phyloP scores from a whole-genome alignment of 129 eudicot genomes.

The Deinandra increscens region DNA sequence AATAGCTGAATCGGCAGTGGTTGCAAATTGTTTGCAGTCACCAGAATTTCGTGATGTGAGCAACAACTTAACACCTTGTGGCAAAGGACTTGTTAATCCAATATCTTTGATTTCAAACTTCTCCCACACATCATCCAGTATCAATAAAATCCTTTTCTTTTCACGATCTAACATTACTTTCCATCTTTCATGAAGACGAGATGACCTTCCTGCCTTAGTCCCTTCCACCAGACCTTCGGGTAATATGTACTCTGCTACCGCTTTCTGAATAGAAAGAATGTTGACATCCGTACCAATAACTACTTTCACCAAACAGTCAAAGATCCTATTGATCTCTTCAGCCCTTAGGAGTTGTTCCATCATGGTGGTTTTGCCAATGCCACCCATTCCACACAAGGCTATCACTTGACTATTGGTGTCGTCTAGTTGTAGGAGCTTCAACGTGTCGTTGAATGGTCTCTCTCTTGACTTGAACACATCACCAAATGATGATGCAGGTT shows the following conservation, averaged over 20 bases:
- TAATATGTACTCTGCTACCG: not conserved
- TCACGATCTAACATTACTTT: too few species aligned
- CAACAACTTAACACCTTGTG: conserved; percentile 1
- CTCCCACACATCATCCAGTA: conserved; percentile 24
- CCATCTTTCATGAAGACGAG: not conserved
- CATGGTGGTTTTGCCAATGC: conserved; percentile 18
- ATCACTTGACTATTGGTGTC: not conserved
- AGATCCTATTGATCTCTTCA: not conserved
- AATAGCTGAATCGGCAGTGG: not conserved
- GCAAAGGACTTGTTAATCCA: conserved; percentile 11
- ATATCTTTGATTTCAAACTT: not conserved
- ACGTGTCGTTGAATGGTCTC: not conserved
- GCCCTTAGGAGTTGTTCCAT: conserved; percentile 21
- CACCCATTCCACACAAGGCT: conserved; percentile 25
- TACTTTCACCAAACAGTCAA: conserved; percentile 5
- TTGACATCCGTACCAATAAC: conserved; percentile 13
- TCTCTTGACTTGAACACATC: conserved; percentile 10
- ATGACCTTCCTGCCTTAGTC: too few species aligned
- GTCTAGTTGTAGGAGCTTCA: not conserved
- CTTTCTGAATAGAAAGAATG: not conserved
- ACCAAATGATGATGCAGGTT: not conserved
- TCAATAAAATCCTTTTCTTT: not conserved
- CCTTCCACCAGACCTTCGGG: too few species aligned
- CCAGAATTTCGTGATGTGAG: conserved; percentile 1
- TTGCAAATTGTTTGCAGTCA: not conserved